Base-by-base conservation (phyloP, 345 rosid genomes). In the Triadica sebifera region DNA sequence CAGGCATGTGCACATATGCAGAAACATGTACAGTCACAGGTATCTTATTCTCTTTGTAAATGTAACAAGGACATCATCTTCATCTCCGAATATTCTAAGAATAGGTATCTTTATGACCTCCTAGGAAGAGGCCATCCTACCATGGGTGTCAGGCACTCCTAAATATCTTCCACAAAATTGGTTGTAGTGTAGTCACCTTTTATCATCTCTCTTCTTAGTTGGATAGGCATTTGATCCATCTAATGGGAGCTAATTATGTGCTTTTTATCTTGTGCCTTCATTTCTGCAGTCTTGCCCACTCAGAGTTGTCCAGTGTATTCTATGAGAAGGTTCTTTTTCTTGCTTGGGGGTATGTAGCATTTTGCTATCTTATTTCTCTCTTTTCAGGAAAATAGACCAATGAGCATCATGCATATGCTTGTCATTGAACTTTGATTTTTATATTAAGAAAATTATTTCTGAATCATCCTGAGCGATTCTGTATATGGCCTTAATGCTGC, bases 291-390 rank as follows among this genome's bases (percentile, higher is more conserved):
- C 98, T 93, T 38, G 98, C 98, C 15, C 98, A 96, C 85, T 91
- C 98, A 0, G 98, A 93, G 85, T 80, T 96, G 78, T 96, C 99
- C 6, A 85, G 83, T 47, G 98, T 93, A 51, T 96, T 96, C 86
- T 93, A 93, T 43, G 98, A 96, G 90, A 96, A 93, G 85, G 97
- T 96, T 80, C 96, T 96, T 43, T 81, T 93, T 43, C 85, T 93
- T 49, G 92, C 90, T 51, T 90, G 89, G 89, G 96, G 98, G 97
- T 93, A 91, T 52, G 96, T 82, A 19, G 10, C 29, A 15, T 50
- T 20, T 12, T 11, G 8, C 20, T 19, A 45, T 66, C 1, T 6
- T 22, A n/a, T 16, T 49, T 8, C 9, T 43, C 10, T 43, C 1
- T 6, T 3, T 10, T 43, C 10, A 43, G 0, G 46, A 43, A 4